Base-by-base conservation (phyloP, 2,329 filamentous ascomycete species). In the Ceratocystis huliohia region DNA sequence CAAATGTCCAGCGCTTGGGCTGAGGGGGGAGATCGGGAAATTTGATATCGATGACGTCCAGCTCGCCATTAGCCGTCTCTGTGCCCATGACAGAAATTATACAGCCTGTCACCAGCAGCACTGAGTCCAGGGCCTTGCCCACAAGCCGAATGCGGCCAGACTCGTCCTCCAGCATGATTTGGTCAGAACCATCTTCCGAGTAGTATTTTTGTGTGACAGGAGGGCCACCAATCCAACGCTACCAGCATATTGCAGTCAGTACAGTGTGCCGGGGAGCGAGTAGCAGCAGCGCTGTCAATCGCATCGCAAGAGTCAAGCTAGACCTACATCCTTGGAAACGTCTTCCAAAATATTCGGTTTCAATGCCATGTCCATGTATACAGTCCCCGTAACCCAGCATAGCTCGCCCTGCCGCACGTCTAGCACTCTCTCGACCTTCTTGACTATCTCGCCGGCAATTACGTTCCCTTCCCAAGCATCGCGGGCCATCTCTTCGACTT, bases 321-420 rank as follows among this genome's bases (percentile, higher is more conserved):
- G 37, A 76, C 82, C 69, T 77, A 92, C 89, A 75, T 96, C 93
- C 76, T 95, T 96, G 50, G 89, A 88, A 53, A 99, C 89, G 72
- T 99, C 94, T 68, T 96, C 92, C 44, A 99, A 78, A 74, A 99
- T 93, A 73, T 95, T 96, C 0, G 95, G 94, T 78, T 99, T 99
- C 72, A 96, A 76, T 1, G 89, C 84, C 90, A 99, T 92, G 70
- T 97, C 91, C 88, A 97, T 96, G 75, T 96, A 99, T 41, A 97
- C 85, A 0, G 94, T 99, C 17, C 95, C 94, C 0, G 87, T 82
- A 17, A 99, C 88, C 91, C 93, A 99, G 78, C 93, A 97, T 45
- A 97, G 79, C 77, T 96, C 87, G 69, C 94, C 94, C 78, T 97
- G 94, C 68, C 93, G 86, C 64, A 99, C 94, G 76, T 99, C 93